Base-by-base conservation (phyloP, 2,329 filamentous ascomycete genomes). In the Amesomyces nigricolor region DNA sequence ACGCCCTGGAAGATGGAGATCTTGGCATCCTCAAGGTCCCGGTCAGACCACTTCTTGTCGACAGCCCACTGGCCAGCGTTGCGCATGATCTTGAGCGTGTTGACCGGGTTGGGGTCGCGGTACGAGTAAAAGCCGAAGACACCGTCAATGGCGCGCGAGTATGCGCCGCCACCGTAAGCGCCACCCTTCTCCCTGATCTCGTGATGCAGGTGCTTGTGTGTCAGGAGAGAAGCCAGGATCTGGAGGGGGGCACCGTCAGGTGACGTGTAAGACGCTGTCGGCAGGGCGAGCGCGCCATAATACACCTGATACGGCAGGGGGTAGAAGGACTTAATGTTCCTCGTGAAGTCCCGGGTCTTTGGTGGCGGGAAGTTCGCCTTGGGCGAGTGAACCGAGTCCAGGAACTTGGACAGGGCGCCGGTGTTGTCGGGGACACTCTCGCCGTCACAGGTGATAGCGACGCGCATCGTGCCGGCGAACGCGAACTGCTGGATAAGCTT, bases 181-280 rank as follows among this genome's bases (percentile, higher is more conserved):
- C 94, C 94, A 32, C 94, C 94, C 72, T 97, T 97, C 69, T 99
- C 94, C 53, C 94, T 88, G 62, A 99, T 96, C 71, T 97, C 94
- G 63, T 95, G 92, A 68, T 99, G 94, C 29, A 99, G 78, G 67
- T 96, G 89, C 72, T 96, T 96, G 74, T 99, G 92, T 0, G 92
- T 97, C 32, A 99, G 81, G 16, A 99, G 82, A 69, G 96, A 90
- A 11, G 91, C 85, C 19, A 99, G 83, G 40, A 97, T 87, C 65
- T 92, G 90, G 14, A 97, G 83, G 0, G 91, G 81, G 1, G 94
- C 89, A 40, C 88, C 85, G 51, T 87, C 80, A 0, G 84, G 70
- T 43, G 88, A 82, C 3, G 83, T 86, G 71, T 96, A 99, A 0
- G 91, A 88, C 0, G 88, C 87, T 0, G 92, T 95, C 6, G 88